Evolutionary conservation across 306 rosid genomes (phyloP).

Genomic region (Cicer yamashitae): DNA sequence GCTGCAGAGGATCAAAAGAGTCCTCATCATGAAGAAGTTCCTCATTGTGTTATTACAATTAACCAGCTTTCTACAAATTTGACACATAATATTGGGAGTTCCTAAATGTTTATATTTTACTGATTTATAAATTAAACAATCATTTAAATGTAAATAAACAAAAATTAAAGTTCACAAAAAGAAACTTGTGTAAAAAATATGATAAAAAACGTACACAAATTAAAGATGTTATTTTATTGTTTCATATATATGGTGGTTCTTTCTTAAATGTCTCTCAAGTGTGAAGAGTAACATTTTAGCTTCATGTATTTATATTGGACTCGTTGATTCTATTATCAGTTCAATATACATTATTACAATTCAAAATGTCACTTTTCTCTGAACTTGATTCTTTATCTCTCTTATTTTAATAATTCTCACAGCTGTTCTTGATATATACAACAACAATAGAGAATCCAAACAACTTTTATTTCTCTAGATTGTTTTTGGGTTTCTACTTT

Average conservation of each 20-base stretch:
- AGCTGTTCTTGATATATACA: too few relatives aligned
- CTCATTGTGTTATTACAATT: conserved; percentile 10
- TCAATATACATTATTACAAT: too few relatives aligned
- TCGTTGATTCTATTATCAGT: too few relatives aligned
- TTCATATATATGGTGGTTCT: not conserved
- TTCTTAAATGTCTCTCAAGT: too few relatives aligned
- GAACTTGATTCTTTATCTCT: too few relatives aligned
- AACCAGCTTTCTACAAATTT: conserved; percentile 20
- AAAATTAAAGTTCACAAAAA: not conserved
- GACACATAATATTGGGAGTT: not conserved
- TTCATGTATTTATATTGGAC: too few relatives aligned
- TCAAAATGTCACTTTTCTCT: too few relatives aligned
- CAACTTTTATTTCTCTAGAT: too few relatives aligned
- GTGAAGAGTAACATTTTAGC: too few relatives aligned
- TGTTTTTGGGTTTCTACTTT: too few relatives aligned
- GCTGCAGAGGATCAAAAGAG: conserved; percentile 1
- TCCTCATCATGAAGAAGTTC: conserved; percentile 5
- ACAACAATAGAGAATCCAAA: too few relatives aligned
- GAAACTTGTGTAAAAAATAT: not conserved
- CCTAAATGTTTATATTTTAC: not conserved
- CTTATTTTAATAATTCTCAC: too few relatives aligned
- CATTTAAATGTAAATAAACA: not conserved
- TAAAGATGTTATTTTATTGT: not conserved
- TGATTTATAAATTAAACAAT: not conserved
- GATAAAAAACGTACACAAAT: not conserved